These are phyloP conservation scores for Neofusicoccum parvum DNA, from an alignment of 2,329 filamentous ascomycete genomes.

Conservation along the genomic window DNA sequence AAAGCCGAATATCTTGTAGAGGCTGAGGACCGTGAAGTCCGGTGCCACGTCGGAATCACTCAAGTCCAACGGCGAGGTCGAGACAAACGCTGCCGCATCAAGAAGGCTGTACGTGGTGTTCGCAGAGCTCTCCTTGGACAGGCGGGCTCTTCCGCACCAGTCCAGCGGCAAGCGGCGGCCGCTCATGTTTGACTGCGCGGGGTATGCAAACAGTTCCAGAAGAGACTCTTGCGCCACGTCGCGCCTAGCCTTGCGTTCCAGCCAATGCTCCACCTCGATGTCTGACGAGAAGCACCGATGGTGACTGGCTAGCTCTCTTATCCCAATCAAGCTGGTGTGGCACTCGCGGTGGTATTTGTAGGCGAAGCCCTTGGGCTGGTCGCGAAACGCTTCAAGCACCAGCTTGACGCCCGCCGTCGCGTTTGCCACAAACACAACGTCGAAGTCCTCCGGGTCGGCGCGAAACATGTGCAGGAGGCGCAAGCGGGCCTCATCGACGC, in stretches of 20 bases:
- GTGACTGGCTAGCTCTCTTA: slow-evolving; percentile 66
- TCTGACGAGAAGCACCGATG: slow-evolving; percentile 70
- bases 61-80: slow-evolving; percentile 76
- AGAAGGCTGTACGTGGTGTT: slow-evolving; percentile 66
- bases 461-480: slow-evolving; percentile 75
- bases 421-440: slow-evolving; percentile 89
- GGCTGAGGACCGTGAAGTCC: slow-evolving; percentile 84
- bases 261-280: slow-evolving; percentile 65
- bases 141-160: slow-evolving; percentile 60
- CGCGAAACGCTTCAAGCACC: slow-evolving; percentile 75
- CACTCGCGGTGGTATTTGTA: slow-evolving; percentile 83
- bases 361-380: slow-evolving; percentile 69
- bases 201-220: slow-evolving; percentile 70
- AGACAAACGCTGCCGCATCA: slow-evolving; percentile 80
- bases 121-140: slow-evolving; percentile 30
- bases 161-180: slow-evolving; percentile 71
- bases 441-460: slow-evolving; percentile 78
- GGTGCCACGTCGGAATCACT: slow-evolving; percentile 63
- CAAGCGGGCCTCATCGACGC: slow-evolving; percentile 75
- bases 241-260: slow-evolving; percentile 43
- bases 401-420: slow-evolving; percentile 90
- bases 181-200: slow-evolving; percentile 92
- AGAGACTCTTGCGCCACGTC: slow-evolving; percentile 29
- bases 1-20: slow-evolving; percentile 99
- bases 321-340: slow-evolving; percentile 85